Evolutionary conservation across 208 protist species (phyloP).

Genomic region (Endotrypanum monterogeii): DNA sequence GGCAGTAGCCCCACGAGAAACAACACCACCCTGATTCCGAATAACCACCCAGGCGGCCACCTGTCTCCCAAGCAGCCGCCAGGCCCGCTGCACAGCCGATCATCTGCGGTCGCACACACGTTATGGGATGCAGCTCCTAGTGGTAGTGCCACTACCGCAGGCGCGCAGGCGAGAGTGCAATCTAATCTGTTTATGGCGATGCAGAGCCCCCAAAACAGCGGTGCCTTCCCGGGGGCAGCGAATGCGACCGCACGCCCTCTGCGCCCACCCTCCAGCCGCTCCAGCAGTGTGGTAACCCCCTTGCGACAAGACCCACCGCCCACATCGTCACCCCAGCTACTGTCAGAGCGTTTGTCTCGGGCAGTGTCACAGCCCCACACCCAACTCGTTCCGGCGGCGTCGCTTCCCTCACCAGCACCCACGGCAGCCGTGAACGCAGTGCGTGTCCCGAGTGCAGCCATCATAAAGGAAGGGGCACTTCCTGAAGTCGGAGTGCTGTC

Average conservation of each 20-base stretch:
- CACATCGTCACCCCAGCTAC: slow-evolving; percentile 1
- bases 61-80: not conserved
- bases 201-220: slow-evolving; percentile 1
- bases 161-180: not conserved
- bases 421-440: slow-evolving; percentile 2
- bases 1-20: not conserved
- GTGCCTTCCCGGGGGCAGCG: not conserved
- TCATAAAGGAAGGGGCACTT: slow-evolving; percentile 17
- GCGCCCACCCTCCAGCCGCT: not conserved
- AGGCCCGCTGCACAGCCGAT: not conserved
- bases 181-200: slow-evolving; percentile 4
- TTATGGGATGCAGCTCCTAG: too few species aligned
- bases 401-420: not conserved
- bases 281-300: not conserved
- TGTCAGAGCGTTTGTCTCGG: not conserved
- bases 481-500: slow-evolving; percentile 21
- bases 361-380: not conserved
- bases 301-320: not conserved
- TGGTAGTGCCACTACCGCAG: not conserved
- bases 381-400: too few species aligned
- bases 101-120: too few species aligned
- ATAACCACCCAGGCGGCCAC: not conserved
- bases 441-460: slow-evolving; percentile 23
- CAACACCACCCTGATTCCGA: slow-evolving; percentile 6
- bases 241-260: not conserved